Percentiles rank a stretch among this genome's conserved stretches.
phyloP scores from a whole-genome alignment of 1,284 basidiomycete genomes.

The Tetrapyrgos nigripes region DNA sequence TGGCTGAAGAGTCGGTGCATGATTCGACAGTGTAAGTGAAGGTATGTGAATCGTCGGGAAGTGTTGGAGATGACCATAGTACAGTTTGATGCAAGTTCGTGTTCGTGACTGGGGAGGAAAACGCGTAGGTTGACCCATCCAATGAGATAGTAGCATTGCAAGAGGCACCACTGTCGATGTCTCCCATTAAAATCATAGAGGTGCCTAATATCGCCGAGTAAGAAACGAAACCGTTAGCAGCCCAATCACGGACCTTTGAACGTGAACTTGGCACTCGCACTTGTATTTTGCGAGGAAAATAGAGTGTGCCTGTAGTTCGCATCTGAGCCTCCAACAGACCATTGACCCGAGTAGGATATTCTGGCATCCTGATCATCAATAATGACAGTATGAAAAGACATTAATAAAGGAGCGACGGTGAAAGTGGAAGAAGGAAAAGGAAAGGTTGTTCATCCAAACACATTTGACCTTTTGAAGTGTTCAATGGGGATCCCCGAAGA shows the following conservation, averaged over 20 bases:
- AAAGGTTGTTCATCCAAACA: neutral
- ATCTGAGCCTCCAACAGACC: conserved; percentile 23
- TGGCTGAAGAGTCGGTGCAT: conserved; percentile 19
- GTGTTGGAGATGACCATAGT: conserved; percentile 22
- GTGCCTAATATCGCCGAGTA: conserved; percentile 18
- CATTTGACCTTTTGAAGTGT: neutral
- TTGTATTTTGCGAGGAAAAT: conserved; percentile 19
- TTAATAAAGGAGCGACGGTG: neutral
- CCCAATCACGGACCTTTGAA: conserved; percentile 23
- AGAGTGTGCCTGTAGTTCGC: conserved; percentile 26
- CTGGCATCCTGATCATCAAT: conserved; percentile 30
- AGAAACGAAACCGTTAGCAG: neutral
- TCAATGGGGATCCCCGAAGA: neutral
- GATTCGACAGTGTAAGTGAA: conserved; percentile 26
- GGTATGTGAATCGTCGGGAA: conserved; percentile 27
- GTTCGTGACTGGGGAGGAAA: conserved; percentile 19
- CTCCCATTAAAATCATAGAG: conserved; percentile 23
- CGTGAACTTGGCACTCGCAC: conserved; percentile 26
- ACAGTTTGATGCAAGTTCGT: conserved; percentile 22
- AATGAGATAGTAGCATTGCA: conserved; percentile 27
- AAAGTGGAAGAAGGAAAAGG: conserved; percentile 1
- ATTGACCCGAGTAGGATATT: conserved; percentile 27
- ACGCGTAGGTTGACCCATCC: conserved; percentile 22
- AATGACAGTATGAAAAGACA: conserved; percentile 21
- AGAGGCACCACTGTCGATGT: conserved; percentile 21